Evolutionary conservation across 345 rosid species (phyloP), one percentile per base, ranked within the genome.

Genomic region (Citrus medica): DNA sequence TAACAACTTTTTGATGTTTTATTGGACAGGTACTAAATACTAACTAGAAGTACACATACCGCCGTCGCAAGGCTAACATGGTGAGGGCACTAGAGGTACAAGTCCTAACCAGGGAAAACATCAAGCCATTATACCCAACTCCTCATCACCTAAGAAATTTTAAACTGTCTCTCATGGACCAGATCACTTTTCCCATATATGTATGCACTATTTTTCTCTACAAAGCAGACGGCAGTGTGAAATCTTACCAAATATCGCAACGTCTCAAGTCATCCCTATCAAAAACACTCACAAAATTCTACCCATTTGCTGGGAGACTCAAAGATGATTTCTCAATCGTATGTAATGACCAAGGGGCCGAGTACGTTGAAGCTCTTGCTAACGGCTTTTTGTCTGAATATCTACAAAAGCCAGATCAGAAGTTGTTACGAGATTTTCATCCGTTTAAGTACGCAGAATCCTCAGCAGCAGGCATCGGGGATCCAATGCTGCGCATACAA

Each of bases 351-450:
- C 8, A 62, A 17, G 67, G 37, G 8, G 37, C 56, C 27, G 19
- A 27, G 9, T 81, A 66, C 42, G 32, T 81, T 16, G 79, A 84
- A 78, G 84, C 78, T 76, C 80, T 33, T 27, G 65, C 81, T 25
- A 21, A 61, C 17, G 67, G 65, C 42, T 40, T 37, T 42, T 64
- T 75, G 4, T 72, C 69, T 6, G 60, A 67, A 25, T 71, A 78
- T 61, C 73, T 84, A 1, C 38, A 71, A 53, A 61, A 71, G 19
- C 80, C 80, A 1, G 59, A 84, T 19, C 38, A 62, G 19, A 37
- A 48, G 5, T 40, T 71, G 2, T 55, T 84, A 10, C 65, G 75
- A 30, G 73, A 76, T 21, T 33, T 75, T 25, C 84, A 75, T 25
- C 82, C 81, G 38, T 51, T 81, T 4, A 25, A 75, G 6, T 51